Base-by-base conservation (phyloP, 345 rosid species). In the Noccaea bulbosa region DNA sequence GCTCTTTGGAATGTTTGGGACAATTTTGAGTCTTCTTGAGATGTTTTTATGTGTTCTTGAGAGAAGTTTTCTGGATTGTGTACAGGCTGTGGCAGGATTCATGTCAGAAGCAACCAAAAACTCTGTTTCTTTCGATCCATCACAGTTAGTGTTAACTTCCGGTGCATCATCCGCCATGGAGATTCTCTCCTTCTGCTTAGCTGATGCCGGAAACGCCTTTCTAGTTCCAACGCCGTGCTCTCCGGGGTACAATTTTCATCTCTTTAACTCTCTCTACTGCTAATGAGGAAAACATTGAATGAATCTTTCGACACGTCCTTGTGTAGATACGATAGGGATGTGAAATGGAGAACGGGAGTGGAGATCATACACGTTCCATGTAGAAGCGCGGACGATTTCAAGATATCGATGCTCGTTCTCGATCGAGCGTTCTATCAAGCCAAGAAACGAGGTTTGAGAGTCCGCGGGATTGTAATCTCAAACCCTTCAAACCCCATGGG, bases 141-240 rank as follows among this genome's bases (percentile, higher is more conserved):
- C 86, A 12, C 86, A 87, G 52, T 54, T 93, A 48, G 80, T 89
- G 32, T 77, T 89, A 71, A 83, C 90, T 11, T 79, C 93, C 30
- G 96, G 98, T 60, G 86, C 86, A 48, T 72, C 82, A 3, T 77
- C 97, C 12, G 98, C 97, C 20, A 79, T 87, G 2, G 97, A 93
- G 80, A 84, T 84, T 72, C 91, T 93, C 43, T 83, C 86, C 76
- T 93, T 89, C 83, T 89, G 96, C 74, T 70, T 93, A 67, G 98
- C 97, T 30, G 98, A 93, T 84, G 71, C 85, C 15, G 98, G 97
- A 72, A 93, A 91, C 74, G 97, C 97, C 46, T 91, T 91, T 72
- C 96, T 93, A 12, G 88, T 93, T 61, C 98, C 97, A 11, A 89
- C 98, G 3, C 98, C 97, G 1, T 87, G 83, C 66, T 64, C 77